Percentiles rank a stretch among this genome's conserved stretches.
Conservation (phyloP, 139 green algal species). For the Yamagishiella unicocca region DNA sequence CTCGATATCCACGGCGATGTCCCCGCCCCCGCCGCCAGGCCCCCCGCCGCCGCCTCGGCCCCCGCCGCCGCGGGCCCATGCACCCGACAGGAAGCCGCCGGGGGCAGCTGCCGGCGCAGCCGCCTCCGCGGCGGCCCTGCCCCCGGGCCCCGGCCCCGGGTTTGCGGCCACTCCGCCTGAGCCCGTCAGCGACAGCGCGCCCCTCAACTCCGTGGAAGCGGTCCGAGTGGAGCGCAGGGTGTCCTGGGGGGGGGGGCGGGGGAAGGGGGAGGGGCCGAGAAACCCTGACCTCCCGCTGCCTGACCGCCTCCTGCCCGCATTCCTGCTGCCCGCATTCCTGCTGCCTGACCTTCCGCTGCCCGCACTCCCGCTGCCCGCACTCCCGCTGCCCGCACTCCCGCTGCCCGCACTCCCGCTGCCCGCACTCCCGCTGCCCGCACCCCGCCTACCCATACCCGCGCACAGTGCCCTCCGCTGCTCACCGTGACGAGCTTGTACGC, state of each 20-base stretch:
- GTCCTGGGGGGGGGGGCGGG: neutral
- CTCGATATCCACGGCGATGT: neutral
- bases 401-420: too few species aligned
- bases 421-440: too few species aligned
- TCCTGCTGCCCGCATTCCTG: too few species aligned
- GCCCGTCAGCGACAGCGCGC: constrained; percentile 9
- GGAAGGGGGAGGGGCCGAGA: neutral
- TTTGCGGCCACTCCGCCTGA: neutral
- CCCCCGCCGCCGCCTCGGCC: neutral
- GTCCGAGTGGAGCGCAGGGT: neutral
- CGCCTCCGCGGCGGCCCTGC: neutral
- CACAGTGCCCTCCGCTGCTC: neutral
- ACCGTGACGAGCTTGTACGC: constrained; percentile 50
- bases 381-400: too few species aligned
- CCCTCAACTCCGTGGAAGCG: constrained; percentile 6
- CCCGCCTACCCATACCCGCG: neutral
- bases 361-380: too few species aligned
- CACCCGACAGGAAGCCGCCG: too few species aligned
- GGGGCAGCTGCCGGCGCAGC: neutral
- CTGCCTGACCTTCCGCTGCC: too few species aligned
- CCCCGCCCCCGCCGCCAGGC: neutral
- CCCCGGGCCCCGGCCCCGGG: constrained; percentile 6
- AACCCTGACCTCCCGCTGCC: neutral
- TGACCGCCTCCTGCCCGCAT: neutral
- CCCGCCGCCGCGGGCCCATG: neutral